Evolutionary conservation across 139 green algal species (phyloP), one percentile per base, ranked within the genome.

Genomic region (Tetradesmus lagerheimii): DNA sequence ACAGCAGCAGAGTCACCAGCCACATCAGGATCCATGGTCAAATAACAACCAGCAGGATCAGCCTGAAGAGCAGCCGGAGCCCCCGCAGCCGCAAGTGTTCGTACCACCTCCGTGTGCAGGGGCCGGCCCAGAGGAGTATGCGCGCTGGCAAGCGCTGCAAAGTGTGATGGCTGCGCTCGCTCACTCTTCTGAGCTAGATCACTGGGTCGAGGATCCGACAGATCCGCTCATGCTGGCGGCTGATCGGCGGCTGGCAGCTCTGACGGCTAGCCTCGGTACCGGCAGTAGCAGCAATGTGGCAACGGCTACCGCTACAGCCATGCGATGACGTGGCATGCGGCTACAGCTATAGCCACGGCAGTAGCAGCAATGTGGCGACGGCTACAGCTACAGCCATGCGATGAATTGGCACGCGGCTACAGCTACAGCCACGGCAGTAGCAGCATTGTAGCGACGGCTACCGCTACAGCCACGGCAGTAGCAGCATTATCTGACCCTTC

Each of bases 141-240:
- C 71, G 3, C 71, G 85, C 31, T 89, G 85, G 85, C 85, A 89
- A 38, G 74, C 85, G 31, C 85, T 89, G 41, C 43, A 89, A 12
- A 67, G 35, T 38, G 85, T 89, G 16, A 89, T 89, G 71, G 45
- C 71, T 1, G 85, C 85, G 14, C 85, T 89, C 43, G 53, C 80
- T 38, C 85, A 89, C 71, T 89, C 85, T 23, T 74, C 43, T 45
- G 85, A 89, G 71, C 20, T 89, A 43, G 74, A 83, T 35, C 85
- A 89, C 39, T 89, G 85, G 85, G 74, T 84, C 43, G 74, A 89
- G 18, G 85, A 89, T 43, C 85, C 85, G 0, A 89, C 85, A 15
- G 85, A 89, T 47, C 85, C 85, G 3, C 15, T 71, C 1, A 89
- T 89, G 85, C 34, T 89, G 31, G 85, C 85, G 0, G 85, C 85